Percentiles rank a stretch among this genome's conserved stretches.
Evolutionary conservation across 768 basidiomycete genomes (phyloP).

Genomic region (Collybiopsis confluens): DNA sequence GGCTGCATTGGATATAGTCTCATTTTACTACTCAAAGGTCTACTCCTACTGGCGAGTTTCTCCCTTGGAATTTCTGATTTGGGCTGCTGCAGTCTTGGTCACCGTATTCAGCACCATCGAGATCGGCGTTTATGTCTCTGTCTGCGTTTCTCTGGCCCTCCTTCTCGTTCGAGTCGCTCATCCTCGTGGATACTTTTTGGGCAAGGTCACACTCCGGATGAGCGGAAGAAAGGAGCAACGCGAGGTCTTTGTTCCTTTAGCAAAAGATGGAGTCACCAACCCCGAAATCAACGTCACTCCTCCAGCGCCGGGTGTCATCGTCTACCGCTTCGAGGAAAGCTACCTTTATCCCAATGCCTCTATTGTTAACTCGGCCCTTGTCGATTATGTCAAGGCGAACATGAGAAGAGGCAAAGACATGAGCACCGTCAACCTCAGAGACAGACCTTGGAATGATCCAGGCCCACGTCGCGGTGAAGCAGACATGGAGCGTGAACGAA

Average conservation of each 20-base stretch:
- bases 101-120: slow-evolving; percentile 95
- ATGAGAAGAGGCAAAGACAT: slow-evolving; percentile 77
- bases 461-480: slow-evolving; percentile 54
- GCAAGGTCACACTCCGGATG: slow-evolving; percentile 63
- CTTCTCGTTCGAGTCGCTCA: slow-evolving; percentile 83
- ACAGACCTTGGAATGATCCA: slow-evolving; percentile 94
- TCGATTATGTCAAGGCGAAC: slow-evolving; percentile 75
- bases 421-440: slow-evolving; percentile 53
- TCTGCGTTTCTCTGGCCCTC: slow-evolving; percentile 72
- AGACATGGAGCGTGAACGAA: slow-evolving; percentile 42
- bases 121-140: slow-evolving; percentile 85
- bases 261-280: slow-evolving; percentile 57
- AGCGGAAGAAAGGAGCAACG: slow-evolving; percentile 42
- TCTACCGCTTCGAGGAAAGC: slow-evolving; percentile 91
- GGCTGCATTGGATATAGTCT: neutral
- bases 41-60: slow-evolving; percentile 93
- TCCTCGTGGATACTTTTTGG: slow-evolving; percentile 88
- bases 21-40: slow-evolving; percentile 39
- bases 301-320: slow-evolving; percentile 80
- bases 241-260: slow-evolving; percentile 82
- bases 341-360: slow-evolving; percentile 82
- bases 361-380: slow-evolving; percentile 63
- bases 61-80: slow-evolving; percentile 90
- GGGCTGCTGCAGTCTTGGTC: slow-evolving; percentile 79
- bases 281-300: slow-evolving; percentile 66